Conservation (phyloP, 2,329 filamentous ascomycete genomes). For the Cladobotryum protrusum region DNA sequence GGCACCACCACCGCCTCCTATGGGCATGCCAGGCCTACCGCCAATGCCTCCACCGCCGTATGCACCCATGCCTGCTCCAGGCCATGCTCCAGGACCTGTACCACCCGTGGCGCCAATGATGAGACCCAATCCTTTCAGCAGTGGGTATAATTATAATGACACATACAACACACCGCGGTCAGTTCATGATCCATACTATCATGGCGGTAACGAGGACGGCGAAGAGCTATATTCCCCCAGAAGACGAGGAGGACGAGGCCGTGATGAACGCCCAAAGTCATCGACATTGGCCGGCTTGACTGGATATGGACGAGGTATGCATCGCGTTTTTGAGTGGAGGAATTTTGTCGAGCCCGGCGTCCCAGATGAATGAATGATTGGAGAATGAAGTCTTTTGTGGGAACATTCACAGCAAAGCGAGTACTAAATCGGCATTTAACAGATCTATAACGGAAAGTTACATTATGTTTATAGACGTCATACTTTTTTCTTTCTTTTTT, state of each 20-base stretch:
- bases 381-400: neutral
- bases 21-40: conserved; percentile 6
- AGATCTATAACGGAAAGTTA: too few species aligned
- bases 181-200: conserved; percentile 9
- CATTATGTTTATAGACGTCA: too few species aligned
- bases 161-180: conserved; percentile 24
- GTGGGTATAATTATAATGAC: conserved; percentile 30
- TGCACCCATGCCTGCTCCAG: conserved; percentile 13
- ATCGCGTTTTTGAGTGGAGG: conserved; percentile 44
- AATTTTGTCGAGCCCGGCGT: conserved; percentile 40
- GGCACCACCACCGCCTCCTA: neutral
- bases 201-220: conserved; percentile 4
- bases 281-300: conserved; percentile 44
- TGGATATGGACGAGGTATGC: conserved; percentile 38
- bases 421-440: too few species aligned
- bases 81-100: conserved; percentile 11
- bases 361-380: conserved; percentile 28
- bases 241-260: conserved; percentile 21
- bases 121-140: conserved; percentile 17
- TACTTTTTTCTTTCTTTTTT: neutral
- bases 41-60: conserved; percentile 24
- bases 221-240: conserved; percentile 24
- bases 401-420: neutral
- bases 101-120: conserved; percentile 29
- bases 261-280: conserved; percentile 26